phyloP scores from a whole-genome alignment of 176 grass and related monocot genomes.

The Olyra latifolia region DNA sequence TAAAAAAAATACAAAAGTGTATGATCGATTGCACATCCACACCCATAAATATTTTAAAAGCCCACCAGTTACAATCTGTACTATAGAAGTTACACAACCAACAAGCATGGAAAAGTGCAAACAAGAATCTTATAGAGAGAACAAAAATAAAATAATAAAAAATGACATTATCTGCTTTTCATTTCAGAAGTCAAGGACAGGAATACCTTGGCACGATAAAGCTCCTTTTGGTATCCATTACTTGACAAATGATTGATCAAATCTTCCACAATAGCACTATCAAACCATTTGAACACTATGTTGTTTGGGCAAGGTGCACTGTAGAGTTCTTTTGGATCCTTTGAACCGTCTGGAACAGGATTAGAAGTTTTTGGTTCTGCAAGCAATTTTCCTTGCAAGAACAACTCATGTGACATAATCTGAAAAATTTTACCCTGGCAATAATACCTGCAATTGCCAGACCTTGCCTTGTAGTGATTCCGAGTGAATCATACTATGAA shows the following conservation, averaged over 20 bases:
- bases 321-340: conserved; percentile 36
- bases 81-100: neutral
- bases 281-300: conserved; percentile 57
- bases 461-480: conserved; percentile 18
- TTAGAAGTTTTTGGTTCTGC: conserved; percentile 43
- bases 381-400: conserved; percentile 64
- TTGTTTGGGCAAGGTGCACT: conserved; percentile 36
- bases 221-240: conserved; percentile 49
- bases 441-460: conserved; percentile 50
- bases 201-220: conserved; percentile 72
- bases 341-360: neutral
- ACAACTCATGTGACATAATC: conserved; percentile 84
- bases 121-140: neutral
- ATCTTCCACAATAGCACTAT: conserved; percentile 44
- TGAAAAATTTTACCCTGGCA: conserved; percentile 70
- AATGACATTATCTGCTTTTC: neutral
- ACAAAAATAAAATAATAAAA: conserved; percentile 17
- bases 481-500: neutral
- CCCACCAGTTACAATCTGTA: neutral
- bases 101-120: neutral
- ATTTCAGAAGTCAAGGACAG: conserved; percentile 18
- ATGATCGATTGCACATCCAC: neutral
- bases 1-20: neutral
- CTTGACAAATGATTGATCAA: conserved; percentile 59
- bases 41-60: neutral